These are phyloP conservation scores for Thermochaetoides dissita DNA, from an alignment of 2,329 filamentous ascomycete genomes.

Conservation along the genomic window DNA sequence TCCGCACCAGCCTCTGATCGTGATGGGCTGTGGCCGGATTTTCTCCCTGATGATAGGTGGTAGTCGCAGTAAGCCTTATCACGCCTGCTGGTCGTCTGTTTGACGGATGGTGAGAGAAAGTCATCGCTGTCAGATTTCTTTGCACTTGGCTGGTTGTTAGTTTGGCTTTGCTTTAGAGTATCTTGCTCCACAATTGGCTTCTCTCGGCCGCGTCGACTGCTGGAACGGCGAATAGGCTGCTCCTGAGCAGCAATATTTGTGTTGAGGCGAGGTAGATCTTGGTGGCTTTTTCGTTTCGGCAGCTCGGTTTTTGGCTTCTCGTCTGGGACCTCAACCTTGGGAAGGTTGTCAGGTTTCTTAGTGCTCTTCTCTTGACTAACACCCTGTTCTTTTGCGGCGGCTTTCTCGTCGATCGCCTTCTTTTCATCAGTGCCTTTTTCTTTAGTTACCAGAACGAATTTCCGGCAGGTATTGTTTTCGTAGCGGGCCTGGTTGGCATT, in stretches of 20 bases:
- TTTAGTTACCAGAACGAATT: constrained; percentile 21
- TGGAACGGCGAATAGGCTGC: constrained; percentile 12
- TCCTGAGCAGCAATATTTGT: constrained; percentile 24
- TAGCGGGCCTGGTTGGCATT: constrained; percentile 17
- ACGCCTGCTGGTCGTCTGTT: constrained; percentile 26
- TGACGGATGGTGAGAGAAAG: constrained; percentile 29
- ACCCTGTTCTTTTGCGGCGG: too few species aligned
- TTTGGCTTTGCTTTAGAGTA: constrained; percentile 21
- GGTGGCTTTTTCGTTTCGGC: constrained; percentile 22
- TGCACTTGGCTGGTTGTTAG: constrained; percentile 13
- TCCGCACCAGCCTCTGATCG: constrained; percentile 7
- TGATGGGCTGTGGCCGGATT: constrained; percentile 6
- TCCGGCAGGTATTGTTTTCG: constrained; percentile 29
- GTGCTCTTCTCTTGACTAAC: background rate
- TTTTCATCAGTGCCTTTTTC: constrained; percentile 12
- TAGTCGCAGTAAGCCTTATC: constrained; percentile 29
- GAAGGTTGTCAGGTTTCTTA: constrained; percentile 17
- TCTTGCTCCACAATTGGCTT: constrained; percentile 13
- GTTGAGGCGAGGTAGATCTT: constrained; percentile 32
- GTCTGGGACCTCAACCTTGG: constrained; percentile 11
- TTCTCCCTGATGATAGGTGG: background rate
- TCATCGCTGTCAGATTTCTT: constrained; percentile 19
- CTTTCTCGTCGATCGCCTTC: too few species aligned
- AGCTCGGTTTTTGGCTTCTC: constrained; percentile 16
- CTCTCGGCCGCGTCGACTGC: constrained; percentile 12